phyloP scores from a whole-genome alignment of 78 protist species.

The Emiliania huxleyi region DNA sequence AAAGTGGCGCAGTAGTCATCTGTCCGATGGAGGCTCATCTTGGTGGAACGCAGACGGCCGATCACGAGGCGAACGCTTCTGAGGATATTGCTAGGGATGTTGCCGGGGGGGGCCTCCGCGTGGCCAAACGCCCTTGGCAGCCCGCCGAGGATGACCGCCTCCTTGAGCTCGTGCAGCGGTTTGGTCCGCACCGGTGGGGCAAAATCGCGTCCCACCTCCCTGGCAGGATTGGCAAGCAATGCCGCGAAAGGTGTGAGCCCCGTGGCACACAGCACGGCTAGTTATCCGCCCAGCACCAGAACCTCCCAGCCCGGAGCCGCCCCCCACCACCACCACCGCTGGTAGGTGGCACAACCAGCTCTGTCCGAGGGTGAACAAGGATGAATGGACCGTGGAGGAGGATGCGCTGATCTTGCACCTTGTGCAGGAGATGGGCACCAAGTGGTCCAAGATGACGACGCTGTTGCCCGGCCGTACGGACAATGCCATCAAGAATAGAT shows the following conservation, averaged over 20 bases:
- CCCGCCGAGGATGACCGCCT: not conserved
- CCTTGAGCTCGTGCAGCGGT: not conserved
- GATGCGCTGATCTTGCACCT: not conserved
- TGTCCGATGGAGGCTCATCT: too few species aligned
- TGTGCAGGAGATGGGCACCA: not conserved
- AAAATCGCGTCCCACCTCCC: not conserved
- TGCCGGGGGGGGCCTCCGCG: too few species aligned
- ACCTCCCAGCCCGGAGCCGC: too few species aligned
- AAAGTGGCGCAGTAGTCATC: too few species aligned
- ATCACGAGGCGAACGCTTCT: too few species aligned
- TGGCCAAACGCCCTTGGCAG: not conserved
- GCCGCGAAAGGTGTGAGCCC: not conserved
- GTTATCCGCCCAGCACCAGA: too few species aligned
- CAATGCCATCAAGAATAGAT: not conserved
- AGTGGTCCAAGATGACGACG: slow-evolving; percentile 1
- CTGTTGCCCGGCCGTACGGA: not conserved
- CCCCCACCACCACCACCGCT: too few species aligned
- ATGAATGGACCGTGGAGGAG: not conserved
- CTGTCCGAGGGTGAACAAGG: not conserved
- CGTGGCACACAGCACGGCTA: not conserved
- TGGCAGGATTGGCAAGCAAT: not conserved
- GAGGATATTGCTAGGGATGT: too few species aligned
- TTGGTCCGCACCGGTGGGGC: not conserved
- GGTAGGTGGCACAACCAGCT: not conserved
- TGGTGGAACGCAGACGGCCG: too few species aligned